Base-by-base conservation (phyloP, 495 filamentous ascomycete genomes). In the Endocarpon pusillum region DNA sequence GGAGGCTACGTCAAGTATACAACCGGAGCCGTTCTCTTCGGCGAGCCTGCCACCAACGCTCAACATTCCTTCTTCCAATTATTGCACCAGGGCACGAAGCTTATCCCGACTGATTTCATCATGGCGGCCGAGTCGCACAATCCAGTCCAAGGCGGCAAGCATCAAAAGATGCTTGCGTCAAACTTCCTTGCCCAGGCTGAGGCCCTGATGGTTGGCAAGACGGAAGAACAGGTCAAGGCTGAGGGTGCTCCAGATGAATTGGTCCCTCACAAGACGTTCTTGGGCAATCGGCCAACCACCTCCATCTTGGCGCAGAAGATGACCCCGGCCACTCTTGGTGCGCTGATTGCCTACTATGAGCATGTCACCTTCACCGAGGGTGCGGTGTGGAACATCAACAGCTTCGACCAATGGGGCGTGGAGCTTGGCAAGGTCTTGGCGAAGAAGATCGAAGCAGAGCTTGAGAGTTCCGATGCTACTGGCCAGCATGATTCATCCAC, bases 41-140 rank as follows among this genome's bases (percentile, higher is more conserved):
- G 89, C 48, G 89, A 96, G 66, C 89, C 89, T 34, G 89, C 85
- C 54, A 97, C 89, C 55, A 97, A 97, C 53, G 89, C 89, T 38
- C 89, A 97, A 67, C 89, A 97, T 71, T 96, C 89, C 37, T 97
- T 97, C 75, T 97, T 87, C 75, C 89, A 97, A 67, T 75, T 97
- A 33, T 71, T 97, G 24, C 89, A 97, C 66, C 89, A 97, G 62
- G 89, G 89, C 44, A 96, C 91, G 44, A 96, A 96, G 71, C 75
- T 97, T 42, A 96, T 97, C 50, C 89, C 89, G 8, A 77, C 85
- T 40, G 89, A 97, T 62, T 97, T 97, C 69, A 81, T 97, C 64
- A 66, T 97, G 47, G 87, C 89, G 21, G 83, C 77, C 33, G 73
- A 94, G 63, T 86, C 80, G 33, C 89, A 97, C 71, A 97, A 97